Evolutionary conservation across 2,329 filamentous ascomycete genomes (phyloP), one percentile per base, ranked within the genome.

Genomic region (Xylariales sp.): DNA sequence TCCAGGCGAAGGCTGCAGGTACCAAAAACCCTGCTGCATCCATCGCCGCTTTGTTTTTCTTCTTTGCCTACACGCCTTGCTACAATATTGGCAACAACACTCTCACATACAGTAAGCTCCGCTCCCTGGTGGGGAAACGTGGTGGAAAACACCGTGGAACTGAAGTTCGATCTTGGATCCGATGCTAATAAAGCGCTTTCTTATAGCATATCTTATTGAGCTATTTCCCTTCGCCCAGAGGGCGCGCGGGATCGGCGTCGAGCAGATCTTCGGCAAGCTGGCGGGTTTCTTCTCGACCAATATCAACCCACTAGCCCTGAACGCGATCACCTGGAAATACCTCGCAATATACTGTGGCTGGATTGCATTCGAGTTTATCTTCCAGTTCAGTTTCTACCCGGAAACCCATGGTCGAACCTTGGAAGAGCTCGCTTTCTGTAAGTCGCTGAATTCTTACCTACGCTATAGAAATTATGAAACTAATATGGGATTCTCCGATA

Each of bases 371-470:
- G 54, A 56, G 33, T 47, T 42, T 6, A 6, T 34, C 23, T 14
- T 51, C 83, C 85, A 88, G 29, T 89, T 81, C 62, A 88, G 87
- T 61, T 71, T 88, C 47, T 89, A 87, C 57, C 85, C 85, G 10
- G 85, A 89, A 61, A 89, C 85, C 0, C 84, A 83, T 42, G 85
- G 85, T 48, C 75, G 88, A 40, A 78, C 83, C 42, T 67, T 89
- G 25, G 85, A 89, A 65, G 85, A 89, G 18, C 52, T 57, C 12
- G 40, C 54, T 8, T 55, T 57, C 51, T 29, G 53, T 56, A 54
- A 40, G 45, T 38, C 39, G 19, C 2, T 18, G 6, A 10, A 14
- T 18, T 16, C 28, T 30, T 7, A 30, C 8, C 15, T 15, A 11
- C 8, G 8, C 8, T 15, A 30, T 30, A 30, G 10, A 11, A 15